phyloP scores from a whole-genome alignment of 257 asterid species.

The Primulina huaijiensis region DNA sequence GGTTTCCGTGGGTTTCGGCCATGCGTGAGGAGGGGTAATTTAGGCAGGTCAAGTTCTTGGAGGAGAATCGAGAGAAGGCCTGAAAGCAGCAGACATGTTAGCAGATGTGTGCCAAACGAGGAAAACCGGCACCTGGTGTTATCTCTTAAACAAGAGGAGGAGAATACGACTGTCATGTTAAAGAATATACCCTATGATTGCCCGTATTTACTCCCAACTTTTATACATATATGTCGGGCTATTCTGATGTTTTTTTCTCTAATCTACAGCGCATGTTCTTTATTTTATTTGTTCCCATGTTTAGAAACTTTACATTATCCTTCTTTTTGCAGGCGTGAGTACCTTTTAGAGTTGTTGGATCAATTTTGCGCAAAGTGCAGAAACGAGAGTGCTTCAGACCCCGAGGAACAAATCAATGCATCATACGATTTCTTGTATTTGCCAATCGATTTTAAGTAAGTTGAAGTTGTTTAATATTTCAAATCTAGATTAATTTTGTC shows the following conservation, averaged over 20 bases:
- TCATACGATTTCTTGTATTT: conserved; percentile 70
- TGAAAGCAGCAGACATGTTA: background rate
- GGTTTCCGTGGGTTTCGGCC: background rate
- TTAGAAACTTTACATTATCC: background rate
- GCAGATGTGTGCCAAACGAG: background rate
- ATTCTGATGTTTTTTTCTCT: too few relatives aligned
- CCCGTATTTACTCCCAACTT: conserved; percentile 32
- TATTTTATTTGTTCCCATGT: background rate
- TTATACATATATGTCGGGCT: too few relatives aligned
- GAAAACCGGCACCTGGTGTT: conserved; percentile 19
- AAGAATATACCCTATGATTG: conserved; percentile 57
- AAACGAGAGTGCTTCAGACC: too few relatives aligned
- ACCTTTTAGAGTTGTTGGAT: conserved; percentile 41
- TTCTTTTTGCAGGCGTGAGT: conserved; percentile 33
- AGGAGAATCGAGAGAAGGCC: too few relatives aligned
- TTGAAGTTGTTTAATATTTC: background rate
- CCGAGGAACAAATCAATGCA: background rate
- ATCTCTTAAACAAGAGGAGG: conserved; percentile 34
- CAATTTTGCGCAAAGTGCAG: conserved; percentile 34
- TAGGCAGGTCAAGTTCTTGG: too few relatives aligned
- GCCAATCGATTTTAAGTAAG: conserved; percentile 64
- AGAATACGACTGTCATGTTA: conserved; percentile 52
- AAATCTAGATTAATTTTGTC: background rate
- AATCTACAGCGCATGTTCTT: background rate
- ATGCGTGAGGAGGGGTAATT: too few relatives aligned